A percentile compares a stretch with the other conserved stretches of the same genome.
These are phyloP conservation scores for Arthrocladium fulminans DNA, from an alignment of 2,329 filamentous ascomycete genomes.

Conservation along the genomic window DNA sequence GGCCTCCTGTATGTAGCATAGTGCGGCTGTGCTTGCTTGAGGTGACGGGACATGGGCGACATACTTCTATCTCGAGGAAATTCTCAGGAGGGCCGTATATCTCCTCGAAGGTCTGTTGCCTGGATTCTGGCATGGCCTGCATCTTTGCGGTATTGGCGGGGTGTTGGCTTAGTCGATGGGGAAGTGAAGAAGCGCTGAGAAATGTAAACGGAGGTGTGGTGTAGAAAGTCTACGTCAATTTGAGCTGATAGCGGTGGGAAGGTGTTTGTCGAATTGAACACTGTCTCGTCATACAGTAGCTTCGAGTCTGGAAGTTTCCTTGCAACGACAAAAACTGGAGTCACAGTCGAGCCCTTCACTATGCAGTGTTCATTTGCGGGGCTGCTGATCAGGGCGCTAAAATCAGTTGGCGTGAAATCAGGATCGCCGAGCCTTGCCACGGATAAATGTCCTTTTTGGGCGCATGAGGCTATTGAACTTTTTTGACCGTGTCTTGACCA, in stretches of 20 bases:
- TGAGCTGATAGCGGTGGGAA: not conserved
- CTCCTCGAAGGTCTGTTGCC: constrained; percentile 94
- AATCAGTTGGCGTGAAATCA: not conserved
- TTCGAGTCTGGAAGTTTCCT: not conserved
- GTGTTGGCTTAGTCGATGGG: not conserved
- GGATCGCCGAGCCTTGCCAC: not conserved
- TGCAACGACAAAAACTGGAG: not conserved
- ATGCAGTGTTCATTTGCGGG: constrained; percentile 3
- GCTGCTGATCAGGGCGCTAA: constrained; percentile 1
- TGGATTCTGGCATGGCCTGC: constrained; percentile 58
- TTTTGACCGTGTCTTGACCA: not conserved
- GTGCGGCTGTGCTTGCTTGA: too few relatives aligned
- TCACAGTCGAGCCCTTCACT: not conserved
- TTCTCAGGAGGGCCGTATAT: constrained; percentile 98
- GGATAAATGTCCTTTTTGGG: not conserved
- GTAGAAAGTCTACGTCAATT: not conserved
- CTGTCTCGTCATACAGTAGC: constrained; percentile 1
- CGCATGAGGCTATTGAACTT: not conserved
- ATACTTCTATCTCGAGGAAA: constrained; percentile 93
- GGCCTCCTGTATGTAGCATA: too few relatives aligned
- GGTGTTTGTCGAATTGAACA: not conserved
- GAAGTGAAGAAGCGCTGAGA: not conserved
- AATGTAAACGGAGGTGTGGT: not conserved
- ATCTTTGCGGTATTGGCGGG: constrained; percentile 32
- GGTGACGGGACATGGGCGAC: constrained; percentile 18